Conservation (phyloP, 2,329 filamentous ascomycete species). For the Parascedosporium putredinis region DNA sequence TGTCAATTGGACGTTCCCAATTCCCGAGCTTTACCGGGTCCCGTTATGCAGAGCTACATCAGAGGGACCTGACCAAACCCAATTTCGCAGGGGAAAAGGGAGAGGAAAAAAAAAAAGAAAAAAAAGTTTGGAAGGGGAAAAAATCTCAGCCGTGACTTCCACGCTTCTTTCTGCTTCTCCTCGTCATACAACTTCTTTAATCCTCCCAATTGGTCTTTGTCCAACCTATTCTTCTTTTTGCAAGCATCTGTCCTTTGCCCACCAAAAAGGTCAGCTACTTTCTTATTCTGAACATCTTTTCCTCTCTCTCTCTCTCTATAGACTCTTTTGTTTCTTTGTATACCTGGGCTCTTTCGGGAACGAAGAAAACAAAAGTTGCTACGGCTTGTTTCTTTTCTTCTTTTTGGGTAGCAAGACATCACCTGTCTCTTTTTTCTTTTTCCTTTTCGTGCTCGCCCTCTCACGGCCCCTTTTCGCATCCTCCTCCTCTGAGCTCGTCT, state of each 20-base stretch:
- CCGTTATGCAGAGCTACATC: slow-evolving; percentile 3
- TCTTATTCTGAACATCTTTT: slow-evolving; percentile 1
- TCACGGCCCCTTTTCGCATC: too few relatives aligned
- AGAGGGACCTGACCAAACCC: background rate
- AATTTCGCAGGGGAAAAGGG: background rate
- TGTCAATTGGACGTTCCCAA: background rate
- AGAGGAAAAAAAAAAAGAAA: background rate
- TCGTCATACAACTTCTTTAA: slow-evolving; percentile 7
- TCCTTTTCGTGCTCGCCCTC: background rate
- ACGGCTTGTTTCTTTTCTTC: too few relatives aligned
- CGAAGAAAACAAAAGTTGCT: background rate
- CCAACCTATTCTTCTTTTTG: too few relatives aligned
- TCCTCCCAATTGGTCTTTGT: slow-evolving; percentile 2
- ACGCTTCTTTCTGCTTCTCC: background rate
- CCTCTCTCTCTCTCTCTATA: too few relatives aligned
- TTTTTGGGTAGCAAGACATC: too few relatives aligned
- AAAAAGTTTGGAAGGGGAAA: slow-evolving; percentile 4
- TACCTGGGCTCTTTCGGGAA: background rate
- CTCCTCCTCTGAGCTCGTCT: too few relatives aligned
- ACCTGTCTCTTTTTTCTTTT: background rate
- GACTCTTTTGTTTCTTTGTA: slow-evolving; percentile 3
- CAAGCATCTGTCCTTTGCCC: slow-evolving; percentile 1
- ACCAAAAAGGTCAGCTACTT: slow-evolving; percentile 1
- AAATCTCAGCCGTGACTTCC: slow-evolving; percentile 4
- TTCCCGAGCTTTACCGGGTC: slow-evolving; percentile 7